A percentile compares a stretch with the other conserved stretches of the same genome.
Evolutionary conservation across 2,329 filamentous ascomycete genomes (phyloP).

Genomic region (Verticillium nubilum): DNA sequence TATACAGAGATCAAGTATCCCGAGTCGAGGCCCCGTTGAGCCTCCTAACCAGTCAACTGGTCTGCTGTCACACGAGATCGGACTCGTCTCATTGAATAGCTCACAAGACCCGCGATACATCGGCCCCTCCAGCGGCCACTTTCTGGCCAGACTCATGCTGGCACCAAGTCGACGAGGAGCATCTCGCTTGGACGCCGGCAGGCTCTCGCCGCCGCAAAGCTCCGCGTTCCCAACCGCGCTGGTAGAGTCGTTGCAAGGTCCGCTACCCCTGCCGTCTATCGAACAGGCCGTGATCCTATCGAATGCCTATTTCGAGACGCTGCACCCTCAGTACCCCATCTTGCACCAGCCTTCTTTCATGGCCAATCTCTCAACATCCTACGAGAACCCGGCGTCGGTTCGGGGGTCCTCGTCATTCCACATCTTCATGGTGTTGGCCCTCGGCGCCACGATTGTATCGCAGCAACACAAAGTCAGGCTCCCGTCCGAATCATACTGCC

Average conservation of each 20-base stretch:
- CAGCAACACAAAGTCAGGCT: constrained; percentile 35
- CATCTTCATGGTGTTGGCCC: constrained; percentile 47
- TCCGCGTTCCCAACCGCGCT: constrained; percentile 19
- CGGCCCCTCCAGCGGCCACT: constrained; percentile 50
- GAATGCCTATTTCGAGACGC: constrained; percentile 39
- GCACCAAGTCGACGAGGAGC: constrained; percentile 23
- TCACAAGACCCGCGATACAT: constrained; percentile 45
- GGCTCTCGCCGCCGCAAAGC: neutral
- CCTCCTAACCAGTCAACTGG: constrained; percentile 11
- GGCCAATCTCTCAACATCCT: constrained; percentile 5
- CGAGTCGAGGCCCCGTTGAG: constrained; percentile 1
- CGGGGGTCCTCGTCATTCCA: constrained; percentile 29
- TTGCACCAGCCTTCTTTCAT: constrained; percentile 38
- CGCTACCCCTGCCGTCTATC: constrained; percentile 21
- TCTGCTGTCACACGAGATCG: constrained; percentile 42
- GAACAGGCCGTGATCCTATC: constrained; percentile 34
- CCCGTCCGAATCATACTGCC: constrained; percentile 42
- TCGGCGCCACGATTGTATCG: constrained; percentile 39
- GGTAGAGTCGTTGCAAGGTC: constrained; percentile 24
- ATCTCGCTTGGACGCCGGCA: constrained; percentile 7
- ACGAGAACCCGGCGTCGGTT: constrained; percentile 17
- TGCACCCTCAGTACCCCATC: constrained; percentile 44
- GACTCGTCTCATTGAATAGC: constrained; percentile 42
- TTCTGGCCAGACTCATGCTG: constrained; percentile 44
- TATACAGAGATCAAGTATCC: neutral